Percentiles rank a stretch among this genome's conserved stretches.
phyloP scores from a whole-genome alignment of 441 rosid genomes.

The Syzygium malaccense region DNA sequence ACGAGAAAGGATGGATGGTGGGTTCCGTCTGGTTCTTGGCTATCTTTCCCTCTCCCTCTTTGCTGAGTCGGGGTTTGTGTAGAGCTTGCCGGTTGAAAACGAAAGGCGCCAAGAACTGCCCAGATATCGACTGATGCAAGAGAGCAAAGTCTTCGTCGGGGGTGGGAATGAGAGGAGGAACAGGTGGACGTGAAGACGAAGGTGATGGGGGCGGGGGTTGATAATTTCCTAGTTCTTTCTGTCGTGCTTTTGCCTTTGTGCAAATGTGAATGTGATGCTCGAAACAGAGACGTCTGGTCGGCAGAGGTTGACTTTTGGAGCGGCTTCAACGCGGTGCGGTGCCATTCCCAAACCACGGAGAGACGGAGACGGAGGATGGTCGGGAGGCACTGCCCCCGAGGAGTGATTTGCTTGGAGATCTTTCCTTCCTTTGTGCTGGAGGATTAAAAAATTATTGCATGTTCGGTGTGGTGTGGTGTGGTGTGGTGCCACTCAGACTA shows the following conservation, averaged over 20 bases:
- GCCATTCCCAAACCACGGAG: not conserved
- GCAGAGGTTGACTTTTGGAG: not conserved
- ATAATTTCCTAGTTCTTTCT: fast-evolving
- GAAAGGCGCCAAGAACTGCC: not conserved
- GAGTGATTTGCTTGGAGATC: no score
- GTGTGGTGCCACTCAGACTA: no score
- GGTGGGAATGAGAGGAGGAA: not conserved
- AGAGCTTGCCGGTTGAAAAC: not conserved
- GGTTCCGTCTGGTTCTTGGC: not conserved
- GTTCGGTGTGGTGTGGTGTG: no score
- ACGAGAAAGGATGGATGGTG: not conserved
- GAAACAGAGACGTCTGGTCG: not conserved
- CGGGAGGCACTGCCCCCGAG: no score
- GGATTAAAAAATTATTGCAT: no score
- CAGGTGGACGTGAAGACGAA: not conserved
- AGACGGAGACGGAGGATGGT: not conserved
- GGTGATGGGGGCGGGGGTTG: not conserved
- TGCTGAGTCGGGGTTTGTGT: not conserved
- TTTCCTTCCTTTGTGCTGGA: no score
- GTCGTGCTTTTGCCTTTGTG: not conserved
- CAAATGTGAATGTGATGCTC: not conserved
- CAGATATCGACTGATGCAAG: not conserved
- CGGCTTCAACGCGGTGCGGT: not conserved
- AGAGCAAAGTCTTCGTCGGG: not conserved
- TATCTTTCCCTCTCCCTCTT: not conserved